Evolutionary conservation across 331 rosid genomes (phyloP), one percentile per base, ranked within the genome.

Genomic region (Arachis monticola): DNA sequence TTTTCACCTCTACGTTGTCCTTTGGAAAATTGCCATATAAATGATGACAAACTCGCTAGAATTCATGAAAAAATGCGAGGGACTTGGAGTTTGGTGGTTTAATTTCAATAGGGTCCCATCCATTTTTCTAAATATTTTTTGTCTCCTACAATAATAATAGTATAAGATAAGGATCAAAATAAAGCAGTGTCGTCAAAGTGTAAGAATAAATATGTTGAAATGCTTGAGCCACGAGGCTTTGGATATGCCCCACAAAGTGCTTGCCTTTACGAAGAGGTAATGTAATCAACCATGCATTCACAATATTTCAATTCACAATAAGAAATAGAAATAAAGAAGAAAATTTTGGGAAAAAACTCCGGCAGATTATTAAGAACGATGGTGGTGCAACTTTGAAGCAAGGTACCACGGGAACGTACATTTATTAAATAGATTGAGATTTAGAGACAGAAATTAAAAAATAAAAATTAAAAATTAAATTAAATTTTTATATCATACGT

Each of bases 361-460:
- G 27, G 27, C 27, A 22, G 27, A 22, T 22, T n/a, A n/a, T n/a
- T 22, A 22, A 22, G 32, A 58, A 58, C 11, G 63, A 27, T 27
- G 40, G 22, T 56, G 63, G 64, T 32, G 45, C 66, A 11, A 32
- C 45, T 32, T 35, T 60, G 45, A 40, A 31, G 14, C 8, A 32
- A 60, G 45, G 65, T 60, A 60, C 45, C 44, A 10, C 44, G 66
- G 45, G 17, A 60, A 60, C 45, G 66, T 60, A 60, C 66, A 60
- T 10, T 27, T 32, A 22, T 22, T 22, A 22, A 22, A 22, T 22
- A 22, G 27, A 22, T 22, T 22, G 27, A 22, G 27, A 0, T 22
- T 22, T 22, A 22, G 27, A 0, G 27, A 0, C 27, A 22, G 27
- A 22, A 22, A 22, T 22, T 22, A 22, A 22, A 22, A 22, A 22